Evolutionary conservation across 441 rosid genomes (phyloP), one percentile per base, ranked within the genome.

Genomic region (Pelargonium exstipulatum): DNA sequence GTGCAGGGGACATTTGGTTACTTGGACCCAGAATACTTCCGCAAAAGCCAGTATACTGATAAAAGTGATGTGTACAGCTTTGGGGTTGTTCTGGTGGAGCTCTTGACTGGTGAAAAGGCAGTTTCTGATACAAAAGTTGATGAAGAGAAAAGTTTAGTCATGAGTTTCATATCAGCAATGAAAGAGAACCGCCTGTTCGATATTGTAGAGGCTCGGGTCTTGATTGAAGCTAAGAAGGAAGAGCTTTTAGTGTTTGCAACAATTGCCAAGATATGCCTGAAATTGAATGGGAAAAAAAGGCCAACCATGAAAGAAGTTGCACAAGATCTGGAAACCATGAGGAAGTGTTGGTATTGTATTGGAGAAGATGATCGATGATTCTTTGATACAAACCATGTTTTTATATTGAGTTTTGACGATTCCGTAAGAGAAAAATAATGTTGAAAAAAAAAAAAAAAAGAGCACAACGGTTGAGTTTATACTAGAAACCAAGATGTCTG

Each of bases 281-380:
- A 76, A 55, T 29, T 71, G 58, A 79, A 55, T 67, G 80, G 83
- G 53, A 74, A 42, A 67, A 81, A 73, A 55, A 65, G 83, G 26
- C 84, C 84, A 6, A 67, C 70, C 55, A 81, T 75, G 83, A 83
- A 71, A 73, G 69, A 81, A 49, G 81, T 68, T 18, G 77, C 73
- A 2, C 0, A 45, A 14, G 80, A 81, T 65, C 74, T 77, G 0
- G 79, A 64, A 16, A 68, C 64, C 46, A 16, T 68, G 43, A 40
- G 65, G 53, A 67, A 55, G 42, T 43, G 48, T 22, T 16, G 49
- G 49, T 12, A 45, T 45, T 7, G 7, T 9, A 45, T 9, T 37
- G 6, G 42, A 37, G 42, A 37, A 37, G 42, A 37, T 45, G n/a
- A 24, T 24, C 26, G 1, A 12, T 1, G 49, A n/a, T 45, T 45